These are phyloP conservation scores for Houttuynia cordata DNA, from an alignment of 164 flowering plant species.

Conservation along the genomic window DNA sequence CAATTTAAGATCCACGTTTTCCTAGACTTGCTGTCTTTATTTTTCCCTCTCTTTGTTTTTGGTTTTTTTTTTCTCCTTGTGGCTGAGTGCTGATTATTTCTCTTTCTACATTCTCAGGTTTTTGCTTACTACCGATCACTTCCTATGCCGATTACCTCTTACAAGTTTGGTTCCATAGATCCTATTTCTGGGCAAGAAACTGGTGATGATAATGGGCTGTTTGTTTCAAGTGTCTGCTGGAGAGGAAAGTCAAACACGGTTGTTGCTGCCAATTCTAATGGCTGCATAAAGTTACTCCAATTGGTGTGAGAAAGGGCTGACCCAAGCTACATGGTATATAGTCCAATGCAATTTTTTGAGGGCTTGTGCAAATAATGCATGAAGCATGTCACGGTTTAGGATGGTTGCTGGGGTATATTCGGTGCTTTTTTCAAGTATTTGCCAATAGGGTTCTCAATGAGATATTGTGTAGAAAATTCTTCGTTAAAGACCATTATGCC, in stretches of 20 bases:
- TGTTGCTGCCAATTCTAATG: constrained; percentile 84
- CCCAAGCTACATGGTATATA: background rate
- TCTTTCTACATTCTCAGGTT: constrained; percentile 35
- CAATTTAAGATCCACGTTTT: no score
- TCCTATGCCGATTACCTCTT: constrained; percentile 84
- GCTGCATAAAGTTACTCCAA: constrained; percentile 74
- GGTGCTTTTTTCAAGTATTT: background rate
- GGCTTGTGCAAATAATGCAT: background rate
- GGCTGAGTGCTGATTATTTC: background rate
- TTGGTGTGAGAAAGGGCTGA: constrained; percentile 34
- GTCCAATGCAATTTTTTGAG: background rate
- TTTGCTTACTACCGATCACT: constrained; percentile 74
- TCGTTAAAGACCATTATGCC: background rate
- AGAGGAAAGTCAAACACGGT: constrained; percentile 66
- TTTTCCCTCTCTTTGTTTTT: no score
- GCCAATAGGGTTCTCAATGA: background rate
- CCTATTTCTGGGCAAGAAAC: constrained; percentile 81
- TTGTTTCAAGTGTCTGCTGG: constrained; percentile 97
- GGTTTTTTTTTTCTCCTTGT: background rate
- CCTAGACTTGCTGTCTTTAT: no score
- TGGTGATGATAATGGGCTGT: constrained; percentile 69
- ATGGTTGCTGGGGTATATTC: background rate
- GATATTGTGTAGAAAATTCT: no score
- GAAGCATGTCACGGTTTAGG: background rate
- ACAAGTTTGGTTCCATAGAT: constrained; percentile 87